A percentile compares a stretch with the other conserved stretches of the same genome.
Conservation (phyloP, 768 basidiomycete genomes). For the Coprinellus aureogranulatus region DNA sequence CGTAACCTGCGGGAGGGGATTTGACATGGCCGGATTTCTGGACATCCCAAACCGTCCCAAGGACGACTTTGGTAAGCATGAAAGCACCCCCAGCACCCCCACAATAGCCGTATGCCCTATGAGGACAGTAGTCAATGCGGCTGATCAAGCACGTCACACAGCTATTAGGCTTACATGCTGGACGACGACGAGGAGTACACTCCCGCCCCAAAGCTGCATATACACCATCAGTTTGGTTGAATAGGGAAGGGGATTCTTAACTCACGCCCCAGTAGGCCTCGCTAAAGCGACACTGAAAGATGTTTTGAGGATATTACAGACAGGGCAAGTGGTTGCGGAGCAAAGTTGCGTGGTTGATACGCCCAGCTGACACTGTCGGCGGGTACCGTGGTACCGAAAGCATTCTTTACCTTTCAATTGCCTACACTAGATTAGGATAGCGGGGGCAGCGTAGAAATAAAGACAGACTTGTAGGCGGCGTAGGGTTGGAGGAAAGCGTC, state of each 20-base stretch:
- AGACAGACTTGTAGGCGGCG: slow-evolving; percentile 12
- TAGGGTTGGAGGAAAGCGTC: slow-evolving; percentile 14
- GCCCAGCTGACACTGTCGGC: slow-evolving; percentile 24
- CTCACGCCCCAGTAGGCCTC: slow-evolving; percentile 24
- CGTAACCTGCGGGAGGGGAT: slow-evolving; percentile 25
- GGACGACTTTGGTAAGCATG: slow-evolving; percentile 28
- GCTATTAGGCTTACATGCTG: slow-evolving; percentile 22
- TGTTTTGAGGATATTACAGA: slow-evolving; percentile 28
- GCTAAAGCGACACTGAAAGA: slow-evolving; percentile 32
- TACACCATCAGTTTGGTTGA: neutral
- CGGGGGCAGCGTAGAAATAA: neutral
- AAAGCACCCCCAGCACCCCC: slow-evolving; percentile 18
- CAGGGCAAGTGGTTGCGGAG: slow-evolving; percentile 17
- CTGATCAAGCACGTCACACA: neutral
- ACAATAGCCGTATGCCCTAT: slow-evolving; percentile 23
- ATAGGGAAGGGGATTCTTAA: neutral
- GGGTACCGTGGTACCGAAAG: slow-evolving; percentile 32
- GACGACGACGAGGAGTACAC: slow-evolving; percentile 22
- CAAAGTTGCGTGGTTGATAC: slow-evolving; percentile 23
- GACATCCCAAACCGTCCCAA: slow-evolving; percentile 22
- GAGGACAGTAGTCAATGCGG: neutral
- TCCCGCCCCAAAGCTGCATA: slow-evolving; percentile 4
- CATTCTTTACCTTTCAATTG: slow-evolving; percentile 24
- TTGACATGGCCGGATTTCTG: slow-evolving; percentile 25
- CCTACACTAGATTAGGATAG: neutral